Percentiles rank a stretch among this genome's conserved stretches.
Conservation (phyloP, 495 filamentous ascomycete species). For the Penicillium odoratum region DNA sequence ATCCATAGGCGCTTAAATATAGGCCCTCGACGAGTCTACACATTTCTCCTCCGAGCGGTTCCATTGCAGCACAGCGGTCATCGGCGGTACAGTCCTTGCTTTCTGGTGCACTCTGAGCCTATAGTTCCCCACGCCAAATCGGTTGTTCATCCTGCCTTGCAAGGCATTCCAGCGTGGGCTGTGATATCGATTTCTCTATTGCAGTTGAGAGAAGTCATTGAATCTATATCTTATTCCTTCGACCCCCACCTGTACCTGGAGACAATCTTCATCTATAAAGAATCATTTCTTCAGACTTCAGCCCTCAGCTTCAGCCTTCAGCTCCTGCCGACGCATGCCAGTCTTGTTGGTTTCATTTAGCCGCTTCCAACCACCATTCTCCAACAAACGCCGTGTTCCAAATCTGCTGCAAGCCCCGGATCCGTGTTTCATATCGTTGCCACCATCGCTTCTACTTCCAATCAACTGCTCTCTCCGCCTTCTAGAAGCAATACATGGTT, state of each 20-base stretch:
- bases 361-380: constrained; percentile 10
- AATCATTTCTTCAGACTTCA: constrained; percentile 1
- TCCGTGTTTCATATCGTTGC: constrained; percentile 31
- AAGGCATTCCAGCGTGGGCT: constrained; percentile 35
- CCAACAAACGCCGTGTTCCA: constrained; percentile 10
- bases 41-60: constrained; percentile 27
- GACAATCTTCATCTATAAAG: constrained; percentile 18
- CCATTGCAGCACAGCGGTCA: constrained; percentile 37
- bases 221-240: constrained; percentile 23
- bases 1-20: constrained; percentile 43
- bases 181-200: constrained; percentile 29
- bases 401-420: constrained; percentile 12
- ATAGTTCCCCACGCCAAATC: constrained; percentile 35
- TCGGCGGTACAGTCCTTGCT: constrained; percentile 34
- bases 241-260: constrained; percentile 14
- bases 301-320: background rate
- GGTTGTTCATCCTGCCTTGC: constrained; percentile 38
- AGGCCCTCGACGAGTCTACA: constrained; percentile 39
- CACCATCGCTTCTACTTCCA: constrained; percentile 20
- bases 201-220: constrained; percentile 18
- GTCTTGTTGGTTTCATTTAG: constrained; percentile 11
- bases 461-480: constrained; percentile 15
- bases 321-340: background rate
- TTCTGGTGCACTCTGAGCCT: constrained; percentile 40
- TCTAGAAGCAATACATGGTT: constrained; percentile 8